A percentile compares a stretch with the other conserved stretches of the same genome.
These are phyloP conservation scores for Solanum hybrid DNA, from an alignment of 305 asterid genomes.

Conservation along the genomic window DNA sequence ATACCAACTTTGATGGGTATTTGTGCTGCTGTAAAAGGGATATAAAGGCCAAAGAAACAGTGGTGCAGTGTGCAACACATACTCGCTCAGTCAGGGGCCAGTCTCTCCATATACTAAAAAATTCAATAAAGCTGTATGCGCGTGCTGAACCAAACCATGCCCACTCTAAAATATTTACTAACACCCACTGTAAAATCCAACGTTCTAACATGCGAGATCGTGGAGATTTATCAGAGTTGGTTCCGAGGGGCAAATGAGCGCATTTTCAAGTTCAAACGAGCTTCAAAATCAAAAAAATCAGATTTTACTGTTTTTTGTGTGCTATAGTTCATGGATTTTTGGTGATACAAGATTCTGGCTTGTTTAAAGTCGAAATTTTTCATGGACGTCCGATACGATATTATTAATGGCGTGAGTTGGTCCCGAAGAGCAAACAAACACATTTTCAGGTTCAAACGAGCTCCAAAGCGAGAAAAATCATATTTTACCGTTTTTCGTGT, in stretches of 20 bases:
- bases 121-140: not conserved
- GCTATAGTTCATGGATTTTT: too few species aligned
- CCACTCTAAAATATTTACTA: not conserved
- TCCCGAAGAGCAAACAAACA: not conserved
- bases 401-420: not conserved
- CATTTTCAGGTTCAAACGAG: not conserved
- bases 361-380: not conserved
- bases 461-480: not conserved
- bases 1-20: not conserved
- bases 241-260: not conserved
- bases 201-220: not conserved
- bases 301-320: too few species aligned
- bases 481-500: not conserved
- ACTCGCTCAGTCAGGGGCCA: not conserved
- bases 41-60: not conserved
- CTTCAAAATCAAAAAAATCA: too few species aligned
- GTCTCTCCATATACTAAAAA: not conserved
- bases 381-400: not conserved
- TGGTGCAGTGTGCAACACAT: constrained; percentile 2
- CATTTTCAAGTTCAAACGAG: not conserved
- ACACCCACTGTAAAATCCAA: not conserved
- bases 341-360: not conserved
- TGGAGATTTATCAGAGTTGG: not conserved
- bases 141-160: not conserved
- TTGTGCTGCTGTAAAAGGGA: not conserved